Evolutionary conservation across 2,329 filamentous ascomycete species (phyloP).

Genomic region (Berkeleyomyces rouxiae): DNA sequence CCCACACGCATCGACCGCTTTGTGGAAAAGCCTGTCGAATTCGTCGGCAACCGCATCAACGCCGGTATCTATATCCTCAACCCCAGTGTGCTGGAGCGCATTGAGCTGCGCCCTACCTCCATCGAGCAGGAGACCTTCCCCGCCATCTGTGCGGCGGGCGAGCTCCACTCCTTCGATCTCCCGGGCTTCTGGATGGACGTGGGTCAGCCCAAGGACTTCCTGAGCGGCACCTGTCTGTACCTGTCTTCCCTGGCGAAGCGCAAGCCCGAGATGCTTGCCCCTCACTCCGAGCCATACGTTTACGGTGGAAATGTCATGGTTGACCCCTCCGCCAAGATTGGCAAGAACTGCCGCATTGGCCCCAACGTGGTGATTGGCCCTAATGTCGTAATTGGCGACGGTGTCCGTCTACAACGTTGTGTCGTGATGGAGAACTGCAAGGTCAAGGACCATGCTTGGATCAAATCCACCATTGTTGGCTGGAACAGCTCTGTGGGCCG

Average conservation of each 20-base stretch:
- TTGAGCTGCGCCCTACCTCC: constrained; percentile 88
- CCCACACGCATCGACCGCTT: constrained; percentile 90
- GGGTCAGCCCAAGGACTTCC: constrained; percentile 95
- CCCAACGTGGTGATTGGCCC: constrained; percentile 94
- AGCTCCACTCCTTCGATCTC: constrained; percentile 89
- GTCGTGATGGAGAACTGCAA: constrained; percentile 79
- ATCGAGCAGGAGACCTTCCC: constrained; percentile 99
- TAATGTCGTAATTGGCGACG: constrained; percentile 80
- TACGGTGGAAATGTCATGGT: constrained; percentile 92
- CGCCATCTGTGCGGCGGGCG: constrained; percentile 71
- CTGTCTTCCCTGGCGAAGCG: constrained; percentile 85
- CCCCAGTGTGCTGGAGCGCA: constrained; percentile 74
- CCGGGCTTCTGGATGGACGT: constrained; percentile 99
- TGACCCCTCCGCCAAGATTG: constrained; percentile 85
- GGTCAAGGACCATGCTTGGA: constrained; percentile 97
- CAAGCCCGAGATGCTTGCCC: constrained; percentile 65
- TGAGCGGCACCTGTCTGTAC: constrained; percentile 90
- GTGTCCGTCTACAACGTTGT: constrained; percentile 83
- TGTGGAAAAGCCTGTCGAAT: constrained; percentile 97
- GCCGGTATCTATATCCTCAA: constrained; percentile 97
- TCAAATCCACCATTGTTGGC: constrained; percentile 96
- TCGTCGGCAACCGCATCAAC: constrained; percentile 97
- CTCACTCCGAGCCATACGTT: constrained; percentile 60
- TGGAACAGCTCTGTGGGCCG: constrained; percentile 94
- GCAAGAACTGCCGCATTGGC: constrained; percentile 94